Base-by-base conservation (phyloP, 306 rosid species). In the Notholithocarpus densiflorus region DNA sequence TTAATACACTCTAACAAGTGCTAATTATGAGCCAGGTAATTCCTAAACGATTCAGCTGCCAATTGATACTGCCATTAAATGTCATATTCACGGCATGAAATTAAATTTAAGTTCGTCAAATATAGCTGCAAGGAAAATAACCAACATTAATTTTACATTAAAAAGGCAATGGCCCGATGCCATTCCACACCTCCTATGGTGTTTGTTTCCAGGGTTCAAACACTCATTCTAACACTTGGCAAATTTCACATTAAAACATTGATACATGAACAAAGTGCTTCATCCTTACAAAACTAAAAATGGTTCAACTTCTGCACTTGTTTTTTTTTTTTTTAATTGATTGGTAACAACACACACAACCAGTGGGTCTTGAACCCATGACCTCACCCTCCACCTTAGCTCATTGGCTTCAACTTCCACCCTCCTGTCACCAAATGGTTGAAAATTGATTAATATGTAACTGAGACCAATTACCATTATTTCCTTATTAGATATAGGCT, bases 11-110 rank as follows among this genome's bases (percentile, higher is more conserved):
- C 56, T 72, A 79, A 80, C 64, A 43, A 71, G 18, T 17, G 61
- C 69, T 64, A 75, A 66, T 56, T 26, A 75, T 57, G 72, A 80
- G 53, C 53, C 53, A 48, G 27, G 70, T 21, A 66, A 68, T 57
- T 31, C 71, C 62, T 59, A 45, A 77, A 1, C 3, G 1, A 66
- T 66, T 32, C 7, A 1, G 52, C 24, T 31, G 23, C 34, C 24
- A 32, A 29, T 9, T 11, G 29, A 59, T 59, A 11, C 17, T 3
- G 6, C 14, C 12, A 32, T 32, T 6, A 65, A 18, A 32, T 32
- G 23, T 31, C 21, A 27, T 26, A 14, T 31, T 31, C 11, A 20
- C 34, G 29, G 20, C 71, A 3, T 6, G 19, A 65, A 3, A 65
- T 32, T 8, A 8, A 31, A 32, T 32, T 65, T 19, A 65, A 32